Evolutionary conservation across 2,329 filamentous ascomycete genomes (phyloP).

Genomic region (Septoria petroselini): DNA sequence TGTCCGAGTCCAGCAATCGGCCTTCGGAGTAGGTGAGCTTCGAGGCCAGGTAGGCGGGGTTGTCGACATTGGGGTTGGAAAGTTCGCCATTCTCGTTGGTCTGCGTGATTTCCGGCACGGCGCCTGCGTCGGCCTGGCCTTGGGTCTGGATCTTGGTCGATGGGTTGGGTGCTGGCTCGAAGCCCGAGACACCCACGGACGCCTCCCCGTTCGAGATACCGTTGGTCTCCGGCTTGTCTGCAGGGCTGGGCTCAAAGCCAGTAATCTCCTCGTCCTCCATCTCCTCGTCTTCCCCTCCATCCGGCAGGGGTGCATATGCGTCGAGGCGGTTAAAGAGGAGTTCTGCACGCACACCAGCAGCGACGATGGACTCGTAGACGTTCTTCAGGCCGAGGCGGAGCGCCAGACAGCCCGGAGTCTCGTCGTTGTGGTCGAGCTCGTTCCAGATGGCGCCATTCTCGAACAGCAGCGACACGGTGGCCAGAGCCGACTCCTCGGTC

Average conservation of each 20-base stretch:
- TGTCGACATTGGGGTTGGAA: conserved; percentile 42
- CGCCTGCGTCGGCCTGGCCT: conserved; percentile 20
- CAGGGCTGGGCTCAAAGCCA: conserved; percentile 36
- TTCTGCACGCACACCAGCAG: conserved; percentile 87
- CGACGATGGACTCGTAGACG: conserved; percentile 79
- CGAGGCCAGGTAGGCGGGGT: conserved; percentile 49
- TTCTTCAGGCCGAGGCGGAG: conserved; percentile 62
- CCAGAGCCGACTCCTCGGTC: conserved; percentile 59
- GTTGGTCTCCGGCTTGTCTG: conserved; percentile 20
- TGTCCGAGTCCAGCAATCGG: conserved; percentile 48
- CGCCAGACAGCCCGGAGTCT: conserved; percentile 90
- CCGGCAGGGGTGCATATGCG: conserved; percentile 71
- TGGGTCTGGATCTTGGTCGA: conserved; percentile 34
- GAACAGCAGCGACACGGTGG: conserved; percentile 72
- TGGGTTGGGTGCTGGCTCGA: conserved; percentile 37
- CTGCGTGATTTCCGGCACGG: conserved; percentile 29
- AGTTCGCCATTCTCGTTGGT: conserved; percentile 33
- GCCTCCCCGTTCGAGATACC: conserved; percentile 24
- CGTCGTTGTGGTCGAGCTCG: conserved; percentile 78
- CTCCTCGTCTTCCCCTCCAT: conserved; percentile 52
- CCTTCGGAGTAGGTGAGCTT: conserved; percentile 49
- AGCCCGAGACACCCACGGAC: conserved; percentile 27
- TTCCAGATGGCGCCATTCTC: conserved; percentile 96
- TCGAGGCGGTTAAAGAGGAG: conserved; percentile 78
- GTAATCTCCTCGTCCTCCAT: conserved; percentile 39